Percentiles rank a stretch among this genome's conserved stretches.
These are phyloP conservation scores for Phytophthora chlamydospora DNA, from an alignment of 352 stramenopile species.

Conservation along the genomic window DNA sequence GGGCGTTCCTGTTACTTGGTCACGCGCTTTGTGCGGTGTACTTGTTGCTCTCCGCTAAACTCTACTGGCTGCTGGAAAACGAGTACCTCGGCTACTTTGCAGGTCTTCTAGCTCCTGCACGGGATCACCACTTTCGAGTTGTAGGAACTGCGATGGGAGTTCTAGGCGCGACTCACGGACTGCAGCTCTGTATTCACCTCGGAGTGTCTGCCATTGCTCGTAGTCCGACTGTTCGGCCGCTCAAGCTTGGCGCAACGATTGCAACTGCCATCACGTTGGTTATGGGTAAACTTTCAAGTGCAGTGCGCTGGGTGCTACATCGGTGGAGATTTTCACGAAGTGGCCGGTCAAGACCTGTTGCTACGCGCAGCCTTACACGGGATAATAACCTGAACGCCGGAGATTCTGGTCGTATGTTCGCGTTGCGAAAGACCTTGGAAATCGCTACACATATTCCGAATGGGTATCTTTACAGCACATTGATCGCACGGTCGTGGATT, in stretches of 20 bases:
- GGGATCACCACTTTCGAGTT: slow-evolving; percentile 14
- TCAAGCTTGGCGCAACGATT: not conserved
- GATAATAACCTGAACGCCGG: slow-evolving; percentile 28
- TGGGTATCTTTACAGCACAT: slow-evolving; percentile 40
- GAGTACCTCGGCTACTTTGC: slow-evolving; percentile 45
- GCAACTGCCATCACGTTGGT: not conserved
- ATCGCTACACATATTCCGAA: slow-evolving; percentile 41
- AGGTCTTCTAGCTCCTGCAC: slow-evolving; percentile 16
- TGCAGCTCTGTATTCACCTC: slow-evolving; percentile 17
- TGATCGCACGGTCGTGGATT: slow-evolving; percentile 46
- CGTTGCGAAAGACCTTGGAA: slow-evolving; percentile 38
- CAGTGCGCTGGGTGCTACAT: not conserved
- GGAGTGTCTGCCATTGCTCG: not conserved
- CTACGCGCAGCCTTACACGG: not conserved
- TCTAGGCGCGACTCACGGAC: slow-evolving; percentile 16
- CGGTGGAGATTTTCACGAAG: not conserved
- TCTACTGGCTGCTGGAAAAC: slow-evolving; percentile 31
- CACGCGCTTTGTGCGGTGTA: slow-evolving; percentile 22
- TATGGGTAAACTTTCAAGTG: not conserved
- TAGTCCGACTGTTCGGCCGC: not conserved
- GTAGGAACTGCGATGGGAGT: slow-evolving; percentile 13
- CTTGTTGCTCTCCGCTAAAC: slow-evolving; percentile 3
- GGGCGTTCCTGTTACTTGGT: slow-evolving; percentile 1
- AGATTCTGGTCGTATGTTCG: slow-evolving; percentile 33
- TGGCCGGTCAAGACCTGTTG: not conserved